Base-by-base conservation (phyloP, 371 early-diverging fungal species). In the Mortierella sp. region DNA sequence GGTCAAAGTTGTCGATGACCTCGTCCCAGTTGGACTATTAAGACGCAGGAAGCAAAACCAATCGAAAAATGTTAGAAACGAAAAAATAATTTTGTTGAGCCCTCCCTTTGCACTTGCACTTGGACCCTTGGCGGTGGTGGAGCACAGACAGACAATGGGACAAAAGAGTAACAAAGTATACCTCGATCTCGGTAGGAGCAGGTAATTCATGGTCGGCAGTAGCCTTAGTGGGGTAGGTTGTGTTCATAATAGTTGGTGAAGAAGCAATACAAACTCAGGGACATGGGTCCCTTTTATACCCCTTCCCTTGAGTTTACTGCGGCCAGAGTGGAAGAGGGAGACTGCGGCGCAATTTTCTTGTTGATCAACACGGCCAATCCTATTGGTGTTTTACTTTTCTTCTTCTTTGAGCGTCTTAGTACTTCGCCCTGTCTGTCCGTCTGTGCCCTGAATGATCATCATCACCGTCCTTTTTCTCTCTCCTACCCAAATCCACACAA, bases 21-120 rank as follows among this genome's bases (percentile, higher is more conserved):
- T 83, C 80, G 78, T 92, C 93, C 92, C 92, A 92, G 89, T 91
- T 93, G 86, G 93, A 91, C 94, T 93, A 90, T 74, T 12, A 1
- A 32, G 4, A 35, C 16, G 3, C 18, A 5, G 32, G 32, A 27
- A 35, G 44, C 12, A 49, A 29, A 71, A 8, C 24, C 27, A 56
- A 32, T 27, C 10, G 3, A 24, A n/a, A n/a, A 44, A 8, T 6
- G 72, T 63, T 10, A 24, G 65, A 29, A 16, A 6, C 10, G 56
- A 76, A 55, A n/a, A 48, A 41, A 18, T 41, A 44, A 41, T 38
- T 27, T 21, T 12, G 18, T 16, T 14, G 6, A 18, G 14, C n/a
- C 18, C 29, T n/a, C n/a, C 14, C 2, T 11, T 35, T 35, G 35
- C 35, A 35, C 2, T 35, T 1, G 38, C 35, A 29, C 63, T 14